Conservation (phyloP, 2,329 filamentous ascomycete genomes). For the Sphaerulina musiva region DNA sequence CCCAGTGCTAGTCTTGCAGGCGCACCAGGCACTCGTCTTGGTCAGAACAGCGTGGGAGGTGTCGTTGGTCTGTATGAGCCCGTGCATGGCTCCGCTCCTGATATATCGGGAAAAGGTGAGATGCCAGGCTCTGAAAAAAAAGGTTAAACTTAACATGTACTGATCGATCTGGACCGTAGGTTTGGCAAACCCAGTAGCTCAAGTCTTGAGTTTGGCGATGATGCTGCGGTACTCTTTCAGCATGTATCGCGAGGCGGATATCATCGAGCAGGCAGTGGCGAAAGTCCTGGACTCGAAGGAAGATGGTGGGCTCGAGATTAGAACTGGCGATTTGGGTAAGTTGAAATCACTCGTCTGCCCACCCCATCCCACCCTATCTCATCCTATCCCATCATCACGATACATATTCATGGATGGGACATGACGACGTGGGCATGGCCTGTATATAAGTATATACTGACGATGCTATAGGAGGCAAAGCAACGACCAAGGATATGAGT, state of each 20-base stretch:
- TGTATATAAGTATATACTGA: no score
- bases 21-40: conserved; percentile 24
- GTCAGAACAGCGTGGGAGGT: conserved; percentile 38
- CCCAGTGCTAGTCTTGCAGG: conserved; percentile 39
- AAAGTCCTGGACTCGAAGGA: conserved; percentile 49
- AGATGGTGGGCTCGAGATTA: conserved; percentile 45
- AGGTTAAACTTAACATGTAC: no score
- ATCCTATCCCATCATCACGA: no score
- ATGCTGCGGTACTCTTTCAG: conserved; percentile 34
- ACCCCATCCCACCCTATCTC: no score
- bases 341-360: conserved; percentile 18
- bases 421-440: no score
- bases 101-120: conserved; percentile 31
- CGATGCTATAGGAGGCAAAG: neutral
- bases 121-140: no score
- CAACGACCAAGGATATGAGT: conserved; percentile 39
- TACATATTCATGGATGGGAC: no score
- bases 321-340: conserved; percentile 52
- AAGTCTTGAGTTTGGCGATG: conserved; percentile 32
- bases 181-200: conserved; percentile 30
- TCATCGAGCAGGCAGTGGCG: conserved; percentile 49
- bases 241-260: conserved; percentile 29
- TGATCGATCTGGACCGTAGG: neutral
- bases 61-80: conserved; percentile 34
- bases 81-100: conserved; percentile 32